A percentile compares a stretch with the other conserved stretches of the same genome.
phyloP scores from a whole-genome alignment of 2,329 filamentous ascomycete species.

The Nemania sp. region DNA sequence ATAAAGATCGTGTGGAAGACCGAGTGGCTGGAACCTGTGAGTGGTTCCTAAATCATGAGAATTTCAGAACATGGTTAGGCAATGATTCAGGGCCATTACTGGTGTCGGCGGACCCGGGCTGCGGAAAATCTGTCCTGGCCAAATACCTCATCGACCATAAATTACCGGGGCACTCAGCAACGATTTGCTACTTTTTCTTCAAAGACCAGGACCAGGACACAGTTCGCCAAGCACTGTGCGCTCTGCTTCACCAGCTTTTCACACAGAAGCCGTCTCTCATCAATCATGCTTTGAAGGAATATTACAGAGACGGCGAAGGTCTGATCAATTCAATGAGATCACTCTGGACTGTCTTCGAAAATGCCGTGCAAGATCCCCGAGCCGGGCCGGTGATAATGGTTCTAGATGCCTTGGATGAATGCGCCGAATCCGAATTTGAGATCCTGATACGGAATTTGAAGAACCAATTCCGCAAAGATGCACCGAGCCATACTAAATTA shows the following conservation, averaged over 20 bases:
- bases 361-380: conserved; percentile 9
- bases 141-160: conserved; percentile 21
- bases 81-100: conserved; percentile 18
- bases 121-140: conserved; percentile 26
- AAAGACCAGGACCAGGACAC: conserved; percentile 26
- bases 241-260: conserved; percentile 25
- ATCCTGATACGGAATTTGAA: neutral
- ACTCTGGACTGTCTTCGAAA: conserved; percentile 13
- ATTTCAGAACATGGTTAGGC: conserved; percentile 15
- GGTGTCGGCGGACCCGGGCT: conserved; percentile 25
- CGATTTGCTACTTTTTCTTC: conserved; percentile 26
- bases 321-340: conserved; percentile 6
- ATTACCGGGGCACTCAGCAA: conserved; percentile 4
- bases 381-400: conserved; percentile 20
- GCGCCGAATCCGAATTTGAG: conserved; percentile 8
- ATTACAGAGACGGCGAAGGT: neutral
- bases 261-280: conserved; percentile 5
- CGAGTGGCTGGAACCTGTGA: conserved; percentile 18
- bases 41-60: conserved; percentile 18
- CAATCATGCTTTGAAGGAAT: conserved; percentile 7
- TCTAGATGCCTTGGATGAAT: conserved; percentile 25
- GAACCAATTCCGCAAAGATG: conserved; percentile 1
- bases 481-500: neutral
- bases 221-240: conserved; percentile 14
- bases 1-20: conserved; percentile 20